phyloP scores from a whole-genome alignment of 1,284 basidiomycete genomes.

The Leccinum fuscescens region DNA sequence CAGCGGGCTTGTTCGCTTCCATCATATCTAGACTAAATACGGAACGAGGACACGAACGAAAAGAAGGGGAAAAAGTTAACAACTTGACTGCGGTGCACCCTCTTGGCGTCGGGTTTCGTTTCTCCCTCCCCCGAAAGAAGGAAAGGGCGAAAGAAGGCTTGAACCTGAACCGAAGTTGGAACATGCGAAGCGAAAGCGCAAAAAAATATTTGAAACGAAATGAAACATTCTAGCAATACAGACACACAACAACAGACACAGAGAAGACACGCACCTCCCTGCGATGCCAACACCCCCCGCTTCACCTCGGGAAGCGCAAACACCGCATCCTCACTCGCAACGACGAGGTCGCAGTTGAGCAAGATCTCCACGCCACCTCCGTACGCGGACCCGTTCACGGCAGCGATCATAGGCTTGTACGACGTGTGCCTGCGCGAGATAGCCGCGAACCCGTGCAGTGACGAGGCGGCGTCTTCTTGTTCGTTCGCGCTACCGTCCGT shows the following conservation, averaged over 20 bases:
- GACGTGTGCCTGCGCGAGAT: conserved; percentile 65
- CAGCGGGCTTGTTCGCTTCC: conserved; percentile 12
- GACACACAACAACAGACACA: not conserved
- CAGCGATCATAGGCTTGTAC: conserved; percentile 79
- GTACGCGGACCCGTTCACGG: conserved; percentile 76
- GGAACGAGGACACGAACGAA: conserved; percentile 1
- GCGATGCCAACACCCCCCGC: conserved; percentile 72
- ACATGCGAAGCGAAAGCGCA: not conserved
- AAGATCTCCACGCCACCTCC: conserved; percentile 82
- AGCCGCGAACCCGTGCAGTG: conserved; percentile 71
- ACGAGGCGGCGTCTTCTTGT: conserved; percentile 39
- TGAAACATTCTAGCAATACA: not conserved
- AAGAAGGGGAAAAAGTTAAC: not conserved
- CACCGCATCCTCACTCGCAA: conserved; percentile 69
- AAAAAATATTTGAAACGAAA: not conserved
- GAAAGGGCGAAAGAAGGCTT: not conserved
- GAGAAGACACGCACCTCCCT: conserved; percentile 57
- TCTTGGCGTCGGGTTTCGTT: not conserved
- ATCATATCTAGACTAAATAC: conserved; percentile 13
- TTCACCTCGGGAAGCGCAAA: conserved; percentile 83
- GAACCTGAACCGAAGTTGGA: not conserved
- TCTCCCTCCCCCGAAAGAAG: not conserved
- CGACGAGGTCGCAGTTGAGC: conserved; percentile 80
- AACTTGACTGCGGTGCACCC: not conserved
- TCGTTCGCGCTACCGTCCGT: conserved; percentile 33